Percentiles rank a stretch among this genome's conserved stretches.
Conservation (phyloP, 495 filamentous ascomycete genomes). For the Diplogelasinospora grovesii region DNA sequence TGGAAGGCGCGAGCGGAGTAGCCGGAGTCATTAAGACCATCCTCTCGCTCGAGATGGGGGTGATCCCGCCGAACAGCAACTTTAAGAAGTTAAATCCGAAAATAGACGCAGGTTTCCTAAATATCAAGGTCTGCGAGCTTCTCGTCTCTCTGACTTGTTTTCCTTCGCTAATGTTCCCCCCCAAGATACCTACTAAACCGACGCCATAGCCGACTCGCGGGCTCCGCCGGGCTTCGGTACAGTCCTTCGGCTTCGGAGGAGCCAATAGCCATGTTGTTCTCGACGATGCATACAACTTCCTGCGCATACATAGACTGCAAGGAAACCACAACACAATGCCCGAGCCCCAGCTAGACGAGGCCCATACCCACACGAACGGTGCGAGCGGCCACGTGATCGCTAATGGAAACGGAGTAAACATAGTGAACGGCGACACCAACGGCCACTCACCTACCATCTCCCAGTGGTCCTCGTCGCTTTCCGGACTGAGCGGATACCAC, state of each 20-base stretch:
- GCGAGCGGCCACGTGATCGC: background rate
- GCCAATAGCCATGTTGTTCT: slow-evolving; percentile 52
- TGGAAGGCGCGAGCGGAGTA: slow-evolving; percentile 46
- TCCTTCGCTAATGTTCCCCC: no score
- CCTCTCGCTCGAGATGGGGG: slow-evolving; percentile 45
- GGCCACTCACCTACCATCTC: slow-evolving; percentile 19
- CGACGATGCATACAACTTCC: slow-evolving; percentile 29
- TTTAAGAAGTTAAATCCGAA: slow-evolving; percentile 44
- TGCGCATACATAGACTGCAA: background rate
- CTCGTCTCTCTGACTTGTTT: no score
- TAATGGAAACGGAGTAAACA: slow-evolving; percentile 6
- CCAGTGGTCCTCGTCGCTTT: no score
- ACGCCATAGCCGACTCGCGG: slow-evolving; percentile 29
- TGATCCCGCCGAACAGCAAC: slow-evolving; percentile 34
- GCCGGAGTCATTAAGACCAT: slow-evolving; percentile 45
- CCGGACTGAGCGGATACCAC: no score
- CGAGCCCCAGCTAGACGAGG: no score
- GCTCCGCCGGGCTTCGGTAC: slow-evolving; percentile 42
- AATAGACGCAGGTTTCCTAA: slow-evolving; percentile 24
- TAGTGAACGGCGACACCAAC: background rate
- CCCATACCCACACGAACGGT: no score
- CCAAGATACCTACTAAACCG: slow-evolving; percentile 19
- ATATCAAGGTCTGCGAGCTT: no score
- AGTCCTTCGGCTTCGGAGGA: slow-evolving; percentile 55
- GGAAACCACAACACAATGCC: slow-evolving; percentile 6